Evolutionary conservation across 306 rosid species (phyloP).

Genomic region (Rosa lucieae): DNA sequence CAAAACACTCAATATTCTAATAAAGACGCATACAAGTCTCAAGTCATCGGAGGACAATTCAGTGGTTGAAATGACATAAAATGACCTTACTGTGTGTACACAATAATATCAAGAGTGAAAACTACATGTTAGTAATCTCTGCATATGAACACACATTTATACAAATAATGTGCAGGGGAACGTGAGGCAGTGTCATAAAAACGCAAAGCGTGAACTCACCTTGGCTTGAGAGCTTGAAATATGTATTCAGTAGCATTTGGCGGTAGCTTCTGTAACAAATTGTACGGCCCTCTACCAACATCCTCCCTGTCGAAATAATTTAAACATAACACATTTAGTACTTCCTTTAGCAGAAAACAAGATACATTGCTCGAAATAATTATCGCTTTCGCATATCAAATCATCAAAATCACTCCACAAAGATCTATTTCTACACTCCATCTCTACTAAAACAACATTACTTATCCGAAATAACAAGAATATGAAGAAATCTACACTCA

Average conservation of each 20-base stretch:
- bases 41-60: too few relatives aligned
- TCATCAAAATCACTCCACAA: neutral
- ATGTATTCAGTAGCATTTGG: conserved; percentile 63
- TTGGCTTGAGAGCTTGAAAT: conserved; percentile 69
- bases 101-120: neutral
- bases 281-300: conserved; percentile 42
- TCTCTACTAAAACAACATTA: neutral
- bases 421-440: neutral
- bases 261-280: conserved; percentile 51
- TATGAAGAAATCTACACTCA: conserved; percentile 29
- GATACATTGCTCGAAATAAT: neutral
- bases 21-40: too few relatives aligned
- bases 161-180: neutral
- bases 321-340: neutral
- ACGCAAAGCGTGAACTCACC: conserved; percentile 35
- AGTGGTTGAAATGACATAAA: too few relatives aligned
- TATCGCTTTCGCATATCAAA: neutral
- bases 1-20: too few relatives aligned
- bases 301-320: conserved; percentile 35
- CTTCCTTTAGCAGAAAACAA: conserved; percentile 8
- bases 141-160: neutral
- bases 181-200: neutral
- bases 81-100: neutral
- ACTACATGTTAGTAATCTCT: neutral
- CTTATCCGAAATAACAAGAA: neutral